Evolutionary conservation across 441 rosid species (phyloP), one percentile per base, ranked within the genome.

Genomic region (Flueggea neowawraea): DNA sequence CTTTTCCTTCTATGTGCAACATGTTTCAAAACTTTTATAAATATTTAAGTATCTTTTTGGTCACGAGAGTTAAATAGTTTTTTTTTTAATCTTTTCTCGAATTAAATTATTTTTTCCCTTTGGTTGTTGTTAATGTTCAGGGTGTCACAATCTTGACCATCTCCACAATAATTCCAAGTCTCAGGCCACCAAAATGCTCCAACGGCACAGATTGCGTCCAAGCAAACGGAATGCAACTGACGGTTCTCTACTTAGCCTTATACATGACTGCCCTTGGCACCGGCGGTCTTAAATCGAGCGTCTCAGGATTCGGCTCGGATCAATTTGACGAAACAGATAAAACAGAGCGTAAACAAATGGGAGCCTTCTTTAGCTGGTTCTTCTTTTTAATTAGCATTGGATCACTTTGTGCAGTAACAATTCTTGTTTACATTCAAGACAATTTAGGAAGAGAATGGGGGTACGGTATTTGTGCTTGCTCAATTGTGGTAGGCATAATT

Each of bases 251-350:
- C 65, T n/a, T 78, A 49, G 94, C 95, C 3, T 77, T 93, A n/a
- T 93, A 93, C 79, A 67, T 89, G 17, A 78, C 87, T 0, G 98
- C 98, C n/a, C 83, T 93, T 0, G 98, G 98, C 54, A 93, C 98
- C 3, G 97, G 98, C 4, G 97, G 98, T 2, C 77, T 93, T 31
- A 93, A 93, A 71, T 90, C 98, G 15, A 93, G 98, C 55, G 98
- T 93, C 4, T 93, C 98, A 0, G 98, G 97, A 6, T 93, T 93
- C 31, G 98, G 94, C 0, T 93, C 98, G 0, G 98, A 93, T 69
- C 98, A 93, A 14, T 93, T 93, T 73, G 92, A 90, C 49, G 97
- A 93, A 4, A 71, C 79, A 0, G 89, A 93, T 59, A 77, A 69
- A 3, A 68, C 61, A 15, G 98, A 93, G 72, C 72, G 67, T 22